Base-by-base conservation (phyloP, 768 basidiomycete species). In the Auriscalpium vulgare region DNA sequence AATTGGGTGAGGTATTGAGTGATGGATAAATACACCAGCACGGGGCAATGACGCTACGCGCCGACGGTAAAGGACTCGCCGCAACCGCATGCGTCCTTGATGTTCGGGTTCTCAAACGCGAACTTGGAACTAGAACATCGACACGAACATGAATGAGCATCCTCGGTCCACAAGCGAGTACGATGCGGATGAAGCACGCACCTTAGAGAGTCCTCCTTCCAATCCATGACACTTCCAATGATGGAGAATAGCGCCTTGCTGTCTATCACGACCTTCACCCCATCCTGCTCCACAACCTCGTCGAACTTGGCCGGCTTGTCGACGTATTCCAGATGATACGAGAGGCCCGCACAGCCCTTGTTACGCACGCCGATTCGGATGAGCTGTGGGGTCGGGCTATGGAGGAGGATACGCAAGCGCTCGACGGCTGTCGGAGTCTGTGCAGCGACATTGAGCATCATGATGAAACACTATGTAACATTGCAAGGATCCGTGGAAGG, bases 211-310 rank as follows among this genome's bases (percentile, higher is more conserved):
- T 95, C 93, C 74, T 98, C 97, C 57, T 84, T 79, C 97, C 97
- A 99, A 67, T 95, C 93, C 97, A 99, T 99, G 78, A 91, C 90
- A 70, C 92, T 95, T 50, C 97, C 97, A 58, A 99, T 97, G 63
- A 99, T 97, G 56, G 90, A 93, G 69, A 99, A 98, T 60, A 99
- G 72, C 23, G 97, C 97, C 71, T 95, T 97, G 67, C 86, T 88
- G 74, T 99, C 97, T 68, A 98, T 93, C 59, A 98, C 75, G 47
- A 99, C 95, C 61, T 78, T 81, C 23, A 97, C 91, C 2, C 89
- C 95, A 61, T 97, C 94, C 72, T 98, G 97, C 68, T 92, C 85
- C 19, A 98, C 94, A 16, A 97, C 81, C 67, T 98, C 97, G 73
- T 99, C 97, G 64, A 98, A 97, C 70, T 85, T 88, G 5, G 81